Evolutionary conservation across 2,329 filamentous ascomycete species (phyloP).

Genomic region (Tolypocladium tundrense): DNA sequence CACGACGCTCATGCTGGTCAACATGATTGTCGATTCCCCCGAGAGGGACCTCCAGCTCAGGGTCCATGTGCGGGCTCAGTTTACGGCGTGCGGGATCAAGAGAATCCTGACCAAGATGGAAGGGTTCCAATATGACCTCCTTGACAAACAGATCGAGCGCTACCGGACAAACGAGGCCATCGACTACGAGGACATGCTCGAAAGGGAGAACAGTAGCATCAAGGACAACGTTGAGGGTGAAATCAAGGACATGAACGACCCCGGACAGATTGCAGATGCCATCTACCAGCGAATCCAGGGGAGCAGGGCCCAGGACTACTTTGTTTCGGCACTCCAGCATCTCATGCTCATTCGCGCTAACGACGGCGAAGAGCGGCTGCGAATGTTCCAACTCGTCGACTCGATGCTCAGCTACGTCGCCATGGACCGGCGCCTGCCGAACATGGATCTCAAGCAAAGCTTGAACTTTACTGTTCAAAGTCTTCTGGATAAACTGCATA

Average conservation of each 20-base stretch:
- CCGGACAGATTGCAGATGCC: conserved; percentile 84
- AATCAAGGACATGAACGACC: conserved; percentile 85
- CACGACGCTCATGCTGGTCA: conserved; percentile 86
- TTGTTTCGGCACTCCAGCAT: conserved; percentile 90
- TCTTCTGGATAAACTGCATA: conserved; percentile 89
- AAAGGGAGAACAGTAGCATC: conserved; percentile 81
- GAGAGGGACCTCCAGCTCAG: conserved; percentile 82
- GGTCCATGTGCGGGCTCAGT: conserved; percentile 90
- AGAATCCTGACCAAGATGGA: conserved; percentile 95
- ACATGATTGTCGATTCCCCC: conserved; percentile 89
- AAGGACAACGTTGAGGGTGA: conserved; percentile 81
- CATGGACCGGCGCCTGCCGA: conserved; percentile 90
- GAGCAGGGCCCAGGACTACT: conserved; percentile 86
- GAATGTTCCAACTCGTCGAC: conserved; percentile 96
- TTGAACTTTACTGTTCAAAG: conserved; percentile 96
- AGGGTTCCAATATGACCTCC: conserved; percentile 92
- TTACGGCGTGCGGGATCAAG: conserved; percentile 91
- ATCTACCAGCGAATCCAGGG: conserved; percentile 79
- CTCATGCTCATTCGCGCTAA: conserved; percentile 86
- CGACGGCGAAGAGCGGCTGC: conserved; percentile 80
- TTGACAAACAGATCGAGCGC: conserved; percentile 94
- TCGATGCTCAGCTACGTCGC: conserved; percentile 98
- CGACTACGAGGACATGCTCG: conserved; percentile 95
- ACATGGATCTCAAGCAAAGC: conserved; percentile 96
- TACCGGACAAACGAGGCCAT: conserved; percentile 93